A percentile compares a stretch with the other conserved stretches of the same genome.
phyloP scores from a whole-genome alignment of 441 rosid species.

The Eruca vesicaria region DNA sequence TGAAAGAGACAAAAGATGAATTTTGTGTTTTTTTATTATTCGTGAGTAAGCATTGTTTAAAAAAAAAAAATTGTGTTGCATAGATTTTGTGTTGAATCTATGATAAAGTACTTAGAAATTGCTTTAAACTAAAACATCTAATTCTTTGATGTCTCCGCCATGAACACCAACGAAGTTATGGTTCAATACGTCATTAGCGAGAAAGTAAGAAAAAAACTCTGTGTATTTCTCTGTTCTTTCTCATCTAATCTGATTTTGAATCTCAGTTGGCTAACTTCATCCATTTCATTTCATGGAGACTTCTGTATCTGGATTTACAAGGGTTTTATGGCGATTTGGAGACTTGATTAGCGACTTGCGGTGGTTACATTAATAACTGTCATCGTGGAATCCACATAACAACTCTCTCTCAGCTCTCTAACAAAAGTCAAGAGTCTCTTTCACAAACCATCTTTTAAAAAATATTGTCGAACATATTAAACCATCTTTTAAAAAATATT shows the following conservation, averaged over 20 bases:
- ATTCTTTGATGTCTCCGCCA: too few species aligned
- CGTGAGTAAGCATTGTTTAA: too few species aligned
- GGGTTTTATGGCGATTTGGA: neutral
- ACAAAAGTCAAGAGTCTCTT: neutral
- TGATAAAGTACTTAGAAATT: too few species aligned
- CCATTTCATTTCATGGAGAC: neutral
- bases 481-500: neutral
- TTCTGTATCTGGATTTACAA: neutral
- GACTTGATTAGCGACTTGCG: neutral
- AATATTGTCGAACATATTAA: too few species aligned
- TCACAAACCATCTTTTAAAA: neutral
- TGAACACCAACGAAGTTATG: neutral
- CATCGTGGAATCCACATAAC: neutral
- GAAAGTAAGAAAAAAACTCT: too few species aligned
- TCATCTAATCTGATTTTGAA: neutral
- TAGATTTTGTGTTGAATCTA: too few species aligned
- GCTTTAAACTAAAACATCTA: too few species aligned
- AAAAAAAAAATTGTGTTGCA: too few species aligned
- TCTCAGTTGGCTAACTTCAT: neutral
- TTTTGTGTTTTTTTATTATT: too few species aligned
- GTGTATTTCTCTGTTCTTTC: neutral
- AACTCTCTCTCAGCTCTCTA: neutral
- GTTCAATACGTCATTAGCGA: too few species aligned
- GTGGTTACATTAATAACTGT: neutral
- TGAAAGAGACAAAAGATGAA: too few species aligned